Percentiles rank a stretch among this genome's conserved stretches.
Evolutionary conservation across 495 filamentous ascomycete species (phyloP).

Genomic region (Trichoderma reesei): DNA sequence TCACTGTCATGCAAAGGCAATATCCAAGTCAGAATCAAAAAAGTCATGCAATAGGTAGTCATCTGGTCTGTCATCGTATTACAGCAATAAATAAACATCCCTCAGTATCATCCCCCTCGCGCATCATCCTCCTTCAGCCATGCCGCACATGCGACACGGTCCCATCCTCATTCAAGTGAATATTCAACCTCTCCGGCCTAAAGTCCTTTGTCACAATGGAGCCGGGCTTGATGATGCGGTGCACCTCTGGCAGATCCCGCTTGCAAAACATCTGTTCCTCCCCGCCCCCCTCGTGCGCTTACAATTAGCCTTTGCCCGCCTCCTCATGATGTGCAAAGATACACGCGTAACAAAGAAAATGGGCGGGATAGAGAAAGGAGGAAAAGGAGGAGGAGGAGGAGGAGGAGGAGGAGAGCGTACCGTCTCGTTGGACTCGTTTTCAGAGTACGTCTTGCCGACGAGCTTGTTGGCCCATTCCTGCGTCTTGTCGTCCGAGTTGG

Average conservation of each 20-base stretch:
- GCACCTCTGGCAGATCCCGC: conserved; percentile 56
- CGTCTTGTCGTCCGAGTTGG: conserved; percentile 41
- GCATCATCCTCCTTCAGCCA: conserved; percentile 22
- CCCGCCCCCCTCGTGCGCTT: conserved; percentile 11
- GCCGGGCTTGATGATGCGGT: conserved; percentile 58
- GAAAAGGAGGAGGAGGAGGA: neutral
- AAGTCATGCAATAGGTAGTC: no score
- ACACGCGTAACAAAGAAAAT: neutral
- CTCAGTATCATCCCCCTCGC: no score
- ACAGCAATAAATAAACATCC: no score
- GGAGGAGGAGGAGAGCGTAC: conserved; percentile 18
- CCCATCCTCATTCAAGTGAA: conserved; percentile 62
- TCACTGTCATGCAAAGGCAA: no score
- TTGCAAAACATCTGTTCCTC: conserved; percentile 71
- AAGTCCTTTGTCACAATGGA: conserved; percentile 53
- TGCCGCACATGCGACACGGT: conserved; percentile 61
- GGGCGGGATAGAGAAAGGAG: neutral
- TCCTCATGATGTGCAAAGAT: neutral
- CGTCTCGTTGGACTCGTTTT: conserved; percentile 32
- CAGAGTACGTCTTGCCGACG: conserved; percentile 57
- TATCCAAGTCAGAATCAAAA: no score
- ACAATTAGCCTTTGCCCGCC: neutral
- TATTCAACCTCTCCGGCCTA: conserved; percentile 53
- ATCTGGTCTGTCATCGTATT: no score
- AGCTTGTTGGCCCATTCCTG: conserved; percentile 65